Conservation (phyloP, 352 stramenopile species). For the Peronospora farinosa region DNA sequence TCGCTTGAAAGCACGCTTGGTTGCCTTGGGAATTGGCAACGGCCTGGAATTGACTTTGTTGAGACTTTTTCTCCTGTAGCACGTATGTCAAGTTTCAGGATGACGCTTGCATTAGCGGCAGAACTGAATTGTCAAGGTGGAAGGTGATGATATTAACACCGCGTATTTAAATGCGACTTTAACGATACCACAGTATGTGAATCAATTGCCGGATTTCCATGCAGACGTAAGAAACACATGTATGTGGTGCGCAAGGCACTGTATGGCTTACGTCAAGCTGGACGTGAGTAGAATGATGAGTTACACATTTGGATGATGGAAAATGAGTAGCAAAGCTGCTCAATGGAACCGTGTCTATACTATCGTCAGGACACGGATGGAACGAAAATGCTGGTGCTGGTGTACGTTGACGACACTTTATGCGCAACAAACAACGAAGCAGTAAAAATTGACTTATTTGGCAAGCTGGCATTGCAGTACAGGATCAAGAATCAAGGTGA, state of each 20-base stretch:
- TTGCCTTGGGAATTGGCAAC: slow-evolving; percentile 6
- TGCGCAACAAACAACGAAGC: not conserved
- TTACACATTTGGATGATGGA: not conserved
- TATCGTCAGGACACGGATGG: not conserved
- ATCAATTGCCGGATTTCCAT: no score
- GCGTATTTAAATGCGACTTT: no score
- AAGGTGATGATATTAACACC: no score
- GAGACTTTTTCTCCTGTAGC: no score
- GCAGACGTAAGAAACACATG: no score
- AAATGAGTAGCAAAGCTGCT: not conserved
- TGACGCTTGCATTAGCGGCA: no score
- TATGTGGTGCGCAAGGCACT: no score
- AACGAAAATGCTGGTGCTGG: not conserved
- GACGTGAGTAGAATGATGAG: slow-evolving; percentile 8
- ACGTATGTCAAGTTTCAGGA: no score
- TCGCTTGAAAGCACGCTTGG: not conserved
- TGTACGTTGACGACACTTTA: slow-evolving; percentile 5
- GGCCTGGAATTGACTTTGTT: no score
- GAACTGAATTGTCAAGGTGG: no score
- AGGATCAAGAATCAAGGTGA: not conserved
- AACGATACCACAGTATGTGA: no score
- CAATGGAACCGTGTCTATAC: slow-evolving; percentile 10
- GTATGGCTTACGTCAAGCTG: slow-evolving; percentile 6
- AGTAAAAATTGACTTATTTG: slow-evolving; percentile 1
- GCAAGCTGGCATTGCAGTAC: not conserved